Base-by-base conservation (phyloP, 2,329 filamentous ascomycete genomes). In the Aspergillus sp. region DNA sequence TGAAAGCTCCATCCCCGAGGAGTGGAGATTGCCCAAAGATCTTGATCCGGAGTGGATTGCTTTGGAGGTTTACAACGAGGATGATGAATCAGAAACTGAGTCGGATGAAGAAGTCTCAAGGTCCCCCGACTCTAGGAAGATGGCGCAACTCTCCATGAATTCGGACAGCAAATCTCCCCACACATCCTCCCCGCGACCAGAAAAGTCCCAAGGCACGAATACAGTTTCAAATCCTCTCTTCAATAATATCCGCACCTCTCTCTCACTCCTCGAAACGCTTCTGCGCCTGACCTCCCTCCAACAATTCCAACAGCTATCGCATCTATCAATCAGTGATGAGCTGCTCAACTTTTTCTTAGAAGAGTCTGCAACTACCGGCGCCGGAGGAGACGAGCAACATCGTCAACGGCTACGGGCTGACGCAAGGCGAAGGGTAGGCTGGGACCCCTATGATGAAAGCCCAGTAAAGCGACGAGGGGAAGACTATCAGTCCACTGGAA, bases 1-100 rank as follows among this genome's bases (percentile, higher is more conserved):
- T 41, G 69, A 74, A 52, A 64, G 60, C 55, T 66, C 68, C 15
- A 68, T 73, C 33, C 69, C 68, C 1, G 75, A 79, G 46, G 72
- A 77, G 7, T 88, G 86, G 83, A 78, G 79, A 11, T 77, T 96
- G 3, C 91, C 91, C 0, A 80, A 82, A 1, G 89, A 92, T 59
- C 79, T 96, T 0, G 93, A 96, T 64, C 87, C 89, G 0, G 93
- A 96, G 73, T 97, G 93, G 93, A 84, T 96, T 63, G 93, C 93
- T 0, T 85, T 97, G 15, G 91, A 96, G 70, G 90, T 96, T 1
- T 95, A 88, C 69, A 83, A 85, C 15, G 87, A 90, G 66, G 78
- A 81, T 27, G 81, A 86, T 3, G 78, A 81, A 1, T 84, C 83
- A 0, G 82, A 84, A 41, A 81, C 82, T 0, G 82, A 85, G 40